phyloP scores from a whole-genome alignment of 1,284 basidiomycete species.

The Singerocomus rubriflavus region DNA sequence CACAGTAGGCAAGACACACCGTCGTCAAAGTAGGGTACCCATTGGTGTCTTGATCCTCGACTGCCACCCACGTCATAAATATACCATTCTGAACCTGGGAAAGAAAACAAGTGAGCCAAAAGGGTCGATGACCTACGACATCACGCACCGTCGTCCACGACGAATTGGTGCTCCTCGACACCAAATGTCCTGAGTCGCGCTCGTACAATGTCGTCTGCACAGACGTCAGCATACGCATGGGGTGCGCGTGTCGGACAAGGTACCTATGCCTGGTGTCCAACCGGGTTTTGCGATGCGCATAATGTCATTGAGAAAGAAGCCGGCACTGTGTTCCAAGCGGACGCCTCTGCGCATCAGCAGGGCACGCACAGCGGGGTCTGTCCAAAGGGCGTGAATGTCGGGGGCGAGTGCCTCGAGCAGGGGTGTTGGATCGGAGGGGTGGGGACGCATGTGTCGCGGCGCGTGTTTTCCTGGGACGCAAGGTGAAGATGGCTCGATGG shows the following conservation, averaged over 20 bases:
- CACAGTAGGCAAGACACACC: constrained; percentile 28
- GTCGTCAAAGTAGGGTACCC: constrained; percentile 68
- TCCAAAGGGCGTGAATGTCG: constrained; percentile 63
- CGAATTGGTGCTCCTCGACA: constrained; percentile 64
- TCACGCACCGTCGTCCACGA: constrained; percentile 46
- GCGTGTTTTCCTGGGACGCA: not conserved
- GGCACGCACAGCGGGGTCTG: constrained; percentile 48
- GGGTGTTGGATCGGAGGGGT: constrained; percentile 42
- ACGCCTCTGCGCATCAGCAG: constrained; percentile 48
- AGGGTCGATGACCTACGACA: constrained; percentile 9
- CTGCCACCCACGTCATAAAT: constrained; percentile 70
- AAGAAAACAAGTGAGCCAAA: constrained; percentile 18
- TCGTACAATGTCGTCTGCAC: constrained; percentile 58
- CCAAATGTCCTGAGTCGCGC: constrained; percentile 66
- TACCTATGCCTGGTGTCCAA: constrained; percentile 59
- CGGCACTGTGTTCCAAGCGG: constrained; percentile 53
- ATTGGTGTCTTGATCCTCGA: constrained; percentile 52
- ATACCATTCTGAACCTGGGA: constrained; percentile 52
- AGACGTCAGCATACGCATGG: too few relatives aligned
- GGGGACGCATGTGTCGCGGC: constrained; percentile 11
- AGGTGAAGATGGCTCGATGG: not conserved
- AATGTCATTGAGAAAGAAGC: constrained; percentile 70
- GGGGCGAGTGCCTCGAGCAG: constrained; percentile 56
- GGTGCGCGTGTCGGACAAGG: not conserved
- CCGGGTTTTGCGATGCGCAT: constrained; percentile 50